Evolutionary conservation across 2,329 filamentous ascomycete genomes (phyloP).

Genomic region (Annulohypoxylon truncatum): DNA sequence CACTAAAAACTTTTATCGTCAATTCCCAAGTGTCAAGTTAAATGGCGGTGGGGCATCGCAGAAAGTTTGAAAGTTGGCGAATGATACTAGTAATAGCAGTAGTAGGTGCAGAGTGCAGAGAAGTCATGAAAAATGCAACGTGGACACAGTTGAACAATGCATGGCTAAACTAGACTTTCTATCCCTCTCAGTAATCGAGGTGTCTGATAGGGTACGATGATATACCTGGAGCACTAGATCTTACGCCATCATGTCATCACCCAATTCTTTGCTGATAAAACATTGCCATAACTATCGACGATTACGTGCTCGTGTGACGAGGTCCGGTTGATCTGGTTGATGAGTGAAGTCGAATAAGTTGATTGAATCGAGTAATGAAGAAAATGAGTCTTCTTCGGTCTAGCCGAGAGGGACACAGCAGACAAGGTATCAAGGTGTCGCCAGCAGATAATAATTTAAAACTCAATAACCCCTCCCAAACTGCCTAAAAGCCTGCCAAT

Average conservation of each 20-base stretch:
- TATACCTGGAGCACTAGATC: conserved; percentile 35
- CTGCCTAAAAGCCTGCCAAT: conserved; percentile 31
- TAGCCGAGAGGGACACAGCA: conserved; percentile 26
- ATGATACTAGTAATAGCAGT: conserved; percentile 28
- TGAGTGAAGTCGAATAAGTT: background rate
- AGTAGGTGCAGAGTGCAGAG: conserved; percentile 13
- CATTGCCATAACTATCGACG: background rate
- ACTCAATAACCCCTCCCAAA: conserved; percentile 35
- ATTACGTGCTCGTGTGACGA: conserved; percentile 37
- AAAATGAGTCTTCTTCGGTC: conserved; percentile 20
- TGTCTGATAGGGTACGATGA: conserved; percentile 28
- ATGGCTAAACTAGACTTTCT: conserved; percentile 36
- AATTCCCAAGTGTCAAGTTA: conserved; percentile 33
- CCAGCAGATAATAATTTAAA: conserved; percentile 30
- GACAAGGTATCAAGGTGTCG: conserved; percentile 23
- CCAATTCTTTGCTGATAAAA: conserved; percentile 32
- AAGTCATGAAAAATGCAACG: conserved; percentile 35
- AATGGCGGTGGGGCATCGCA: conserved; percentile 27
- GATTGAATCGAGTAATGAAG: conserved; percentile 7
- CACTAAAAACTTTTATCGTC: conserved; percentile 3
- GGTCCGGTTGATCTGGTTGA: conserved; percentile 7
- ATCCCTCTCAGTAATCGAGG: conserved; percentile 34
- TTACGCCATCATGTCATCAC: conserved; percentile 43
- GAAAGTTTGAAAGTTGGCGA: conserved; percentile 29
- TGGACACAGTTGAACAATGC: conserved; percentile 34